Conservation (phyloP, 139 green algal species). For the Microglena sp. region DNA sequence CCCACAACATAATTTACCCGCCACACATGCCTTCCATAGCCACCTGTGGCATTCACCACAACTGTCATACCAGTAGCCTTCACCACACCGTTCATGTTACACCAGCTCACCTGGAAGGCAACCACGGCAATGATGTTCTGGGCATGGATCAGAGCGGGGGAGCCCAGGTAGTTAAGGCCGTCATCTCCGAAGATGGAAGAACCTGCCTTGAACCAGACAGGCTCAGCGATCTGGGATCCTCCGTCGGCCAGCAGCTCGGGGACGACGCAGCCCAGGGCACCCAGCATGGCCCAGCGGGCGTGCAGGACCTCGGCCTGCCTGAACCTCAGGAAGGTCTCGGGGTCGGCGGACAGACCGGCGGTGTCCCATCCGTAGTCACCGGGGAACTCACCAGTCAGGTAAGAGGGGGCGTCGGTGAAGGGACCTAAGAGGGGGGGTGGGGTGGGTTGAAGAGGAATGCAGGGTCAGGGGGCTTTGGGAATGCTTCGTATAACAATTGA, state of each 20-base stretch:
- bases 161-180: constrained; percentile 90
- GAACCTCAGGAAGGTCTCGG: constrained; percentile 46
- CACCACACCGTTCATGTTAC: too few species aligned
- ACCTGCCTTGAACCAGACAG: constrained; percentile 95
- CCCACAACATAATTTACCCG: too few species aligned
- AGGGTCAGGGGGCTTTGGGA: too few species aligned
- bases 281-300: constrained; percentile 90
- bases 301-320: constrained; percentile 79
- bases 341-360: constrained; percentile 89
- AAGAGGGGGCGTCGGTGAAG: constrained; percentile 58
- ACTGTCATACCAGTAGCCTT: too few species aligned
- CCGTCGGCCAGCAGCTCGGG: constrained; percentile 39
- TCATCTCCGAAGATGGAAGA: constrained; percentile 84
- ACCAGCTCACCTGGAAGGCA: constrained; percentile 73
- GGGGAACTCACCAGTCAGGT: constrained; percentile 73
- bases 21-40: too few species aligned
- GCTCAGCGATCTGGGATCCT: constrained; percentile 52
- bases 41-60: too few species aligned
- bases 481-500: too few species aligned
- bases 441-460: too few species aligned
- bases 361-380: constrained; percentile 94
- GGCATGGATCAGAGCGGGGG: constrained; percentile 86
- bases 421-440: too few species aligned
- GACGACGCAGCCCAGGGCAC: constrained; percentile 62
- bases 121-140: constrained; percentile 90